Percentiles rank a stretch among this genome's conserved stretches.
These are phyloP conservation scores for Cladobotryum mycophilum DNA, from an alignment of 2,329 filamentous ascomycete species.

Conservation along the genomic window DNA sequence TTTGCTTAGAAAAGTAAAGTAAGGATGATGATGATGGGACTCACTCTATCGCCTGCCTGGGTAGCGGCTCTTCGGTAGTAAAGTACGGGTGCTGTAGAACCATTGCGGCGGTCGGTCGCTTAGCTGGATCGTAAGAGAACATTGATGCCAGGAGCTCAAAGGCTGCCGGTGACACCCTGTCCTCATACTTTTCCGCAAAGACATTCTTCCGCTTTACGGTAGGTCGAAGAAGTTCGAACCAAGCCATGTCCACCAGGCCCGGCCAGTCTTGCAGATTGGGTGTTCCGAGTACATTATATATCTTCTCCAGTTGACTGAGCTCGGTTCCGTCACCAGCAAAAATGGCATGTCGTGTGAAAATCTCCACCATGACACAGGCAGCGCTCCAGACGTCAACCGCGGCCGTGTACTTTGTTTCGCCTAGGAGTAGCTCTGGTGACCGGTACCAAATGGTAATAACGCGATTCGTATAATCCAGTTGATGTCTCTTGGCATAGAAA, in stretches of 20 bases:
- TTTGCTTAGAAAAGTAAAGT: slow-evolving; percentile 26
- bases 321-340: slow-evolving; percentile 96
- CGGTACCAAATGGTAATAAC: slow-evolving; percentile 99
- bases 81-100: slow-evolving; percentile 89
- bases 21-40: slow-evolving; percentile 32
- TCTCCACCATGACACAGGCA: slow-evolving; percentile 92
- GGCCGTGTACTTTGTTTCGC: slow-evolving; percentile 83
- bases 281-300: slow-evolving; percentile 88
- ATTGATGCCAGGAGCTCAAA: slow-evolving; percentile 78
- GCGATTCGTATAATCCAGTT: slow-evolving; percentile 94
- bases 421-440: slow-evolving; percentile 81
- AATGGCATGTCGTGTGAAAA: slow-evolving; percentile 88
- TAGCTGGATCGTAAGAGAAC: slow-evolving; percentile 82
- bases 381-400: slow-evolving; percentile 96
- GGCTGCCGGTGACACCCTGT: slow-evolving; percentile 69
- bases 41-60: slow-evolving; percentile 76
- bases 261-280: slow-evolving; percentile 84
- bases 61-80: slow-evolving; percentile 66
- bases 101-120: slow-evolving; percentile 75
- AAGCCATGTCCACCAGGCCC: slow-evolving; percentile 84
- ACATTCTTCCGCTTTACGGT: slow-evolving; percentile 63
- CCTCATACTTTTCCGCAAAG: slow-evolving; percentile 78
- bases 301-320: slow-evolving; percentile 90
- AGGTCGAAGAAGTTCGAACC: slow-evolving; percentile 88
- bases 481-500: slow-evolving; percentile 88